These are phyloP conservation scores for Venturia oleaginea DNA, from an alignment of 2,329 filamentous ascomycete genomes.

Conservation along the genomic window DNA sequence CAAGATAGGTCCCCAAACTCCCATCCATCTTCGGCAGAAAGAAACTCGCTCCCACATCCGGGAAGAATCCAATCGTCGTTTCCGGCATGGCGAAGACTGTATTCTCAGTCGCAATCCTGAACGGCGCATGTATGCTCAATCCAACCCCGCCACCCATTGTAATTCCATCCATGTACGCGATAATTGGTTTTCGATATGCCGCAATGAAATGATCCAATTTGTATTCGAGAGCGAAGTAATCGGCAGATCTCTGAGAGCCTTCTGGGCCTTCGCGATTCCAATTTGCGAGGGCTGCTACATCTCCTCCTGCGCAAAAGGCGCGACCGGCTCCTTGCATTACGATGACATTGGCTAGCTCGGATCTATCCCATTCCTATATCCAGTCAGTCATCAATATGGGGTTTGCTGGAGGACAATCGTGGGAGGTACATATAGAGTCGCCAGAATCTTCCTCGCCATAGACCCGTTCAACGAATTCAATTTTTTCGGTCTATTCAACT, in stretches of 20 bases:
- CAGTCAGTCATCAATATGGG: background rate
- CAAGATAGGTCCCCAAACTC: conserved; percentile 80
- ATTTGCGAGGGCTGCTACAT: conserved; percentile 69
- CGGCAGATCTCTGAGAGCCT: conserved; percentile 64
- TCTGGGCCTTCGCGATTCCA: conserved; percentile 59
- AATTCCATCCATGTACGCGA: conserved; percentile 94
- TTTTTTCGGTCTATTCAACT: conserved; percentile 89
- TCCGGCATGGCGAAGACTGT: conserved; percentile 98
- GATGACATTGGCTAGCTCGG: conserved; percentile 84
- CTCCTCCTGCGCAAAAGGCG: conserved; percentile 88
- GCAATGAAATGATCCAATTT: conserved; percentile 91
- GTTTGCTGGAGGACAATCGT: background rate
- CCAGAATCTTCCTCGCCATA: conserved; percentile 91
- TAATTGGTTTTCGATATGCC: conserved; percentile 85
- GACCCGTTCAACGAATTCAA: conserved; percentile 87
- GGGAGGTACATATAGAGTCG: conserved; percentile 55
- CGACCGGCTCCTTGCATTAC: conserved; percentile 84
- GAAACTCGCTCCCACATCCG: conserved; percentile 93
- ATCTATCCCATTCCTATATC: conserved; percentile 76
- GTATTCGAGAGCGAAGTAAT: conserved; percentile 94
- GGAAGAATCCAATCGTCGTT: conserved; percentile 97
- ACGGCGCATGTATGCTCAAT: conserved; percentile 86
- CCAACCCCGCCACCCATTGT: conserved; percentile 98
- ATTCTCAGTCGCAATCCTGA: conserved; percentile 91
- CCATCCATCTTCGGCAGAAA: conserved; percentile 89